Evolutionary conservation across 108 stramenopile species (phyloP), one percentile per base, ranked within the genome.

Genomic region (Nitzschia sp.): DNA sequence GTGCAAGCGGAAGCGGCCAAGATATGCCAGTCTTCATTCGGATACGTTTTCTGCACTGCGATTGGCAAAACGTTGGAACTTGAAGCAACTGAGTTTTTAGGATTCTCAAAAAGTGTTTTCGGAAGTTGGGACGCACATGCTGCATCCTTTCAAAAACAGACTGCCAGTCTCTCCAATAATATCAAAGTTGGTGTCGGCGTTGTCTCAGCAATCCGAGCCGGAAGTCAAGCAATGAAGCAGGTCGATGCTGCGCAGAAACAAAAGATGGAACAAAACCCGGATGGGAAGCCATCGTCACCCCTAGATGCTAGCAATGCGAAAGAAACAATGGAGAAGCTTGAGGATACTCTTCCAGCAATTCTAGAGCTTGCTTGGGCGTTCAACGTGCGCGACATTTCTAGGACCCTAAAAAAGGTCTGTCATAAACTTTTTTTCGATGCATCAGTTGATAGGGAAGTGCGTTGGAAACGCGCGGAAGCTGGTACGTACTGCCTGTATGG

Each of bases 331-430:
- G 84, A 92, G 66, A 84, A 87, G 44, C 36, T 95, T 52, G 88
- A 88, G 60, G 93, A 89, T 41, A 83, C 87, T n/a, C 78, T 95
- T 30, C 93, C 93, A 15, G 86, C 86, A 35, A 79, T 92, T 46
- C 63, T 95, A 28, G 89, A 91, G 66, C 69, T 92, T 13, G 91
- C 91, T 26, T 92, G 89, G 94, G 94, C 91, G 2, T 80, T 92
- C 58, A 95, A 95, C 66, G 78, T 72, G 27, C 81, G 89, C 15
- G 94, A 95, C 68, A 92, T 95, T 48, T 75, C 81, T 50, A 57
- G 75, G 53, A 95, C 94, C 9, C 72, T 95, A 27, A 82, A 83
- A 63, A 26, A 80, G 28, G 90, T 87, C 45, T 91, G 88, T 60
- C 78, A 80, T 58, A 90, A 91, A 55, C 53, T 95, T 13, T 91